These are phyloP conservation scores for Ilyonectria destructans DNA, from an alignment of 2,329 filamentous ascomycete genomes.

Conservation along the genomic window DNA sequence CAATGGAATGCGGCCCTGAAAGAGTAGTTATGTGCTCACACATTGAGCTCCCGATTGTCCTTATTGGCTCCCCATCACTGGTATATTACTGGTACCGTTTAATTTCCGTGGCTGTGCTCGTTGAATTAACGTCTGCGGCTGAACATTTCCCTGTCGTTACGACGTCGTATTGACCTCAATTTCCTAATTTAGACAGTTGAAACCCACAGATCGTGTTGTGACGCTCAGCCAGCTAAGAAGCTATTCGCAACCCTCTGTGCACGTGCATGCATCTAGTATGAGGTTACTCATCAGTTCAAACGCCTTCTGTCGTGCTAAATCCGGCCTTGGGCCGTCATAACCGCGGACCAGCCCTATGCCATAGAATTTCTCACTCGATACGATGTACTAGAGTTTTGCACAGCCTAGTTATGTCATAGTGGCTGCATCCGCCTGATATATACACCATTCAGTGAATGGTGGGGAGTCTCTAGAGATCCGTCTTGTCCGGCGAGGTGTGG, in stretches of 20 bases:
- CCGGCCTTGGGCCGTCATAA: not conserved
- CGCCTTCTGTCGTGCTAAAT: not conserved
- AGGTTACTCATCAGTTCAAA: not conserved
- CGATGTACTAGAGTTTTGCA: not conserved
- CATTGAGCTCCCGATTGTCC: not conserved
- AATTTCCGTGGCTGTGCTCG: not conserved
- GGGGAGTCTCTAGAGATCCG: not conserved
- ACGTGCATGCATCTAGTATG: not conserved
- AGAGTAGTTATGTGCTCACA: not conserved
- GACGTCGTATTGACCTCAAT: not conserved
- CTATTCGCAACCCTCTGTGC: not conserved
- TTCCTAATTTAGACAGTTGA: not conserved
- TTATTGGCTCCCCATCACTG: not conserved
- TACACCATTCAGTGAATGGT: not conserved
- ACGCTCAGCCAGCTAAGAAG: not conserved
- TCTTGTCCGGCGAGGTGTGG: not conserved
- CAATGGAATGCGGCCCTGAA: slow-evolving; percentile 10
- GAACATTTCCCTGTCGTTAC: not conserved
- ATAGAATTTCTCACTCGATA: not conserved
- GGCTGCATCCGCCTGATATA: not conserved
- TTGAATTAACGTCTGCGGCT: not conserved
- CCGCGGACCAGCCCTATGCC: not conserved
- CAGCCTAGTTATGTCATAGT: not conserved
- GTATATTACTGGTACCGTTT: not conserved
- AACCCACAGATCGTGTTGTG: not conserved